Percentiles rank a stretch among this genome's conserved stretches.
Evolutionary conservation across 2,329 filamentous ascomycete genomes (phyloP).

Genomic region (Fusarium domesticum): DNA sequence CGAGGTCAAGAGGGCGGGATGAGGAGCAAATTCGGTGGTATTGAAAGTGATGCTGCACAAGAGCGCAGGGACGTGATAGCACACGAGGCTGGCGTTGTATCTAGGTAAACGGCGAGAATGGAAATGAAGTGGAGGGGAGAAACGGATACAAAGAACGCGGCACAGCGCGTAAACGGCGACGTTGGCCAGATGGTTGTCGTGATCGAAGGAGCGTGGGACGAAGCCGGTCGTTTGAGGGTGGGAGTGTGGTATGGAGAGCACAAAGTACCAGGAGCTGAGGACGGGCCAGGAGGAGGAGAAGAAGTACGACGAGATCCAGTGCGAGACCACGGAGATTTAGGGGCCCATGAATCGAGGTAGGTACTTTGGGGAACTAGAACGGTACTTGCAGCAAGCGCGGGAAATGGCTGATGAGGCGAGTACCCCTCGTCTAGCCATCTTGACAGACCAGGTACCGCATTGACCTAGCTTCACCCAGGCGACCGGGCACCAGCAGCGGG

Average conservation of each 20-base stretch:
- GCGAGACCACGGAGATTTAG: background rate
- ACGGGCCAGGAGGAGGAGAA: slow-evolving; percentile 15
- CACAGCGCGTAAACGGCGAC: slow-evolving; percentile 26
- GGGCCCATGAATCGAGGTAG: background rate
- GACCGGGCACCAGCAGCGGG: slow-evolving; percentile 12
- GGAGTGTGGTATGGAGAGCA: slow-evolving; percentile 18
- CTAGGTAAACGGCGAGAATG: slow-evolving; percentile 21
- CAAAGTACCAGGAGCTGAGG: slow-evolving; percentile 27
- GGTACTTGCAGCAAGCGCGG: background rate
- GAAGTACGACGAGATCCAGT: slow-evolving; percentile 13
- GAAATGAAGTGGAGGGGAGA: slow-evolving; percentile 19
- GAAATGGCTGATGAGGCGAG: background rate
- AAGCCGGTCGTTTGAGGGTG: slow-evolving; percentile 28
- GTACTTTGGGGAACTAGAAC: background rate
- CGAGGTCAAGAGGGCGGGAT: slow-evolving; percentile 20
- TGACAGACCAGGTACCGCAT: background rate
- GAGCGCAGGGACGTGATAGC: slow-evolving; percentile 21
- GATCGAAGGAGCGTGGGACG: slow-evolving; percentile 30
- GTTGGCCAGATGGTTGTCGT: slow-evolving; percentile 13
- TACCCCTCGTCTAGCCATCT: background rate
- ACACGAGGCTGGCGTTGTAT: slow-evolving; percentile 20
- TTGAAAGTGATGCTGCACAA: slow-evolving; percentile 30
- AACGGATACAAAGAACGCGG: slow-evolving; percentile 23
- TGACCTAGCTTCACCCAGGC: slow-evolving; percentile 1
- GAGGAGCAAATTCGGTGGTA: slow-evolving; percentile 27